Conservation (phyloP, 768 basidiomycete species). For the Suillus clintonianus region DNA sequence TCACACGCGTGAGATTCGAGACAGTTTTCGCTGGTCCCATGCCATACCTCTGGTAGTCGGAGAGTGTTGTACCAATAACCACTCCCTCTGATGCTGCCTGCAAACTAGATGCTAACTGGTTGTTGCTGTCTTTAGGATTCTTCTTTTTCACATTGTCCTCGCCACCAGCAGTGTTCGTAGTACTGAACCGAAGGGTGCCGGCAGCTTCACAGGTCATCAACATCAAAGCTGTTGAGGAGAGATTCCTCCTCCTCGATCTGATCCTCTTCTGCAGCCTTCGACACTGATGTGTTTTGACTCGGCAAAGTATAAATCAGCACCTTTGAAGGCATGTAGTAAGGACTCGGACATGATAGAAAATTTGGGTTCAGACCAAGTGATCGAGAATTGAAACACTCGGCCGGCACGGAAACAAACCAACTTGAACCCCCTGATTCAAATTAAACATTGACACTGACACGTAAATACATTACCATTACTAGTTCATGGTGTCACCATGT, state of each 20-base stretch:
- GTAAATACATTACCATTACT: neutral
- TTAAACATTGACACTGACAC: neutral
- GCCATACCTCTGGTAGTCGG: constrained; percentile 31
- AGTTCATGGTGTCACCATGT: neutral
- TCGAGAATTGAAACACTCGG: neutral
- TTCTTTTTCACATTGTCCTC: neutral
- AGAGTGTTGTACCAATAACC: constrained; percentile 30
- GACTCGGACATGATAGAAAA: neutral
- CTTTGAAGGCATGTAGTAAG: neutral
- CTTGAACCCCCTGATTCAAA: neutral
- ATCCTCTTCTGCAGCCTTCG: constrained; percentile 1
- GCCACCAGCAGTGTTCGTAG: neutral
- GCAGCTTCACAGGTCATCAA: neutral
- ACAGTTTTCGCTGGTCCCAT: neutral
- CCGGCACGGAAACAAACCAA: neutral
- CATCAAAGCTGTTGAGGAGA: constrained; percentile 7
- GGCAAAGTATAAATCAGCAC: neutral
- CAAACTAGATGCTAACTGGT: constrained; percentile 7
- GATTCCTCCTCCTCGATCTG: constrained; percentile 4
- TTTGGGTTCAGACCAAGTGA: neutral
- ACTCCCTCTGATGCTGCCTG: constrained; percentile 27
- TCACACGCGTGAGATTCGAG: neutral
- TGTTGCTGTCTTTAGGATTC: neutral
- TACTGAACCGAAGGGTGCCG: neutral
- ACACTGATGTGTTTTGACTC: constrained; percentile 1